Conservation (phyloP, 331 rosid genomes). For the Ulmus americana region DNA sequence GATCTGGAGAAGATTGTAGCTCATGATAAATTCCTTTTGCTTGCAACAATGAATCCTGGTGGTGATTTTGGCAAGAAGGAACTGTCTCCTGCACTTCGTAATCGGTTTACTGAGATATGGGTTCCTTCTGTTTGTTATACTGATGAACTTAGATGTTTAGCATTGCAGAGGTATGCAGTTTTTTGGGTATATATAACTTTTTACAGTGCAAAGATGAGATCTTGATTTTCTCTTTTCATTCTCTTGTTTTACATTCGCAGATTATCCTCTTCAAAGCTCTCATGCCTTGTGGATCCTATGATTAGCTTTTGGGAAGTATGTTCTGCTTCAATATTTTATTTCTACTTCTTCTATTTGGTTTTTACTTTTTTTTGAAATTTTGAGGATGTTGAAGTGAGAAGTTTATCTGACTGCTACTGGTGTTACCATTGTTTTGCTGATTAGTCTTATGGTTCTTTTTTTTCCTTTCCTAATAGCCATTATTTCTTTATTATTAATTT, state of each 20-base stretch:
- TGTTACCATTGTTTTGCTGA: too few species aligned
- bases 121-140: constrained; percentile 43
- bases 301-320: constrained; percentile 47
- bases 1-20: constrained; percentile 64
- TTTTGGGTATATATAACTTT: neutral
- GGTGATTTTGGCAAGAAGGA: constrained; percentile 98
- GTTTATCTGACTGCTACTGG: neutral
- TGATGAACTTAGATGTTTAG: constrained; percentile 41
- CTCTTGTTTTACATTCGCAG: constrained; percentile 14
- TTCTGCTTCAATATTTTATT: neutral
- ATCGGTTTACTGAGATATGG: constrained; percentile 60
- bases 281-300: constrained; percentile 40
- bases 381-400: neutral
- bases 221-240: neutral
- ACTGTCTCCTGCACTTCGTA: constrained; percentile 48
- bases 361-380: neutral
- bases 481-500: too few species aligned
- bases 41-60: constrained; percentile 98
- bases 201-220: neutral
- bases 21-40: constrained; percentile 62
- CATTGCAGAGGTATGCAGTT: constrained; percentile 26
- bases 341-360: constrained; percentile 10
- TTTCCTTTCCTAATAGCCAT: too few species aligned
- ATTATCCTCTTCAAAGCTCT: constrained; percentile 24
- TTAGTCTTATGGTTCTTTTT: too few species aligned